These are phyloP conservation scores for Neospermospora avenae DNA, from an alignment of 2,329 filamentous ascomycete species.

Conservation along the genomic window DNA sequence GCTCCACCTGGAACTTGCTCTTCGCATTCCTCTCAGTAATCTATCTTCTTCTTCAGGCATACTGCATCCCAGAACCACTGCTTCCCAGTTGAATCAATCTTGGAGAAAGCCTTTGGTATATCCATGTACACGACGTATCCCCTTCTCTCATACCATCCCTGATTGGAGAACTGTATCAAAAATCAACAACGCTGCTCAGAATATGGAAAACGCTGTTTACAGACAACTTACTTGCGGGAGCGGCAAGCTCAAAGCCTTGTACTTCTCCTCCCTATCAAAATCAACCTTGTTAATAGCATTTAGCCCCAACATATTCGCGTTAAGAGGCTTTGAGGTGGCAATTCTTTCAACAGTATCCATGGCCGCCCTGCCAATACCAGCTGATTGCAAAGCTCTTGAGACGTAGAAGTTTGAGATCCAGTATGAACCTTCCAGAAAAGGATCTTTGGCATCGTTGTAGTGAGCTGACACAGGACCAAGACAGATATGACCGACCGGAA, in stretches of 20 bases:
- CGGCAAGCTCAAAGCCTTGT: conserved; percentile 13
- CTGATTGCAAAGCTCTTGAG: conserved; percentile 26
- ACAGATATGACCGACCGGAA: conserved; percentile 30
- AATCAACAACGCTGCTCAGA: neutral
- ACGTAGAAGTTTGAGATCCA: conserved; percentile 29
- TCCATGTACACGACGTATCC: conserved; percentile 24
- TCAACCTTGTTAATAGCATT: conserved; percentile 21
- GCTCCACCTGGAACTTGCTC: neutral
- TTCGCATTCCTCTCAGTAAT: neutral
- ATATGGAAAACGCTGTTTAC: neutral
- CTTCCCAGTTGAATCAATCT: conserved; percentile 20
- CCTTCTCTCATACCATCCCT: conserved; percentile 31
- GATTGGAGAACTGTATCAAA: conserved; percentile 22
- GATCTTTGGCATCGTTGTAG: conserved; percentile 9
- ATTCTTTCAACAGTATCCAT: conserved; percentile 26
- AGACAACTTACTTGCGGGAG: conserved; percentile 13
- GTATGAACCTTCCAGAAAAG: conserved; percentile 20
- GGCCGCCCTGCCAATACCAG: conserved; percentile 25
- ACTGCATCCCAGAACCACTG: conserved; percentile 22
- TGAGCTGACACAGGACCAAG: conserved; percentile 16
- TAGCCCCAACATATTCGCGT: conserved; percentile 24
- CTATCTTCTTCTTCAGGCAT: conserved; percentile 25
- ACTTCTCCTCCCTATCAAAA: conserved; percentile 15
- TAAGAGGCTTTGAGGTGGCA: conserved; percentile 23
- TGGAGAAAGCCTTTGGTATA: conserved; percentile 15